Base-by-base conservation (phyloP, 441 rosid species). In the Rhodomyrtus psidioides region DNA sequence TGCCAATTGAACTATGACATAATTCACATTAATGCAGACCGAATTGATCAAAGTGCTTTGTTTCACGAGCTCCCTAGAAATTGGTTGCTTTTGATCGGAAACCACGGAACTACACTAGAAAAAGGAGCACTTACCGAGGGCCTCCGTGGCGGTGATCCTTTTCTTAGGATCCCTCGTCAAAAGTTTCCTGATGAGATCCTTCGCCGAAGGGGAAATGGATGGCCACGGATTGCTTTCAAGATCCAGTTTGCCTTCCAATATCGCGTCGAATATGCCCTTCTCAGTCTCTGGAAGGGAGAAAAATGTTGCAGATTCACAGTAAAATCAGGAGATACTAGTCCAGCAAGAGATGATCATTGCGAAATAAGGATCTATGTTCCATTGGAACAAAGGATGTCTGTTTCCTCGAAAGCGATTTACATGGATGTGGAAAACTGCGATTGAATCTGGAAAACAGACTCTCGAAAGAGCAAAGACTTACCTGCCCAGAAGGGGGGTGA, bases 401-500 rank as follows among this genome's bases (percentile, higher is more conserved):
- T 65, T 65, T 65, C 23, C 79, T 39, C n/a, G 1, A 70, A 70
- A 70, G 3, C 1, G n/a, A 10, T 39, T 23, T 21, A 70, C 16
- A 70, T 13, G n/a, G 49, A 70, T 21, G 7, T 39, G 79, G 79
- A 70, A 70, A 70, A 39, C n/a, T 39, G 9, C 16, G 21, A 70
- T 70, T 70, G 49, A 70, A 70, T 70, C 49, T 16, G 8, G 49
- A 39, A 19, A 21, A 39, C 49, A 39, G 42, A 70, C n/a, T 54
- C 19, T 6, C 6, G 55, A 19, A 44, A 62, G 24, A 83, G 21
- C 42, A 44, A 60, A 51, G 3, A 70, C 91, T 82, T 92, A 94
- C 96, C 95, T 44, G 91, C 96, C 93, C 93, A 92, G 89, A 92
- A 94, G 5, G 96, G 96, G 87, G 95, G 95, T 84, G 88, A 91